phyloP scores from a whole-genome alignment of 1,139 yeast species.

The Taiozyma onychis region DNA sequence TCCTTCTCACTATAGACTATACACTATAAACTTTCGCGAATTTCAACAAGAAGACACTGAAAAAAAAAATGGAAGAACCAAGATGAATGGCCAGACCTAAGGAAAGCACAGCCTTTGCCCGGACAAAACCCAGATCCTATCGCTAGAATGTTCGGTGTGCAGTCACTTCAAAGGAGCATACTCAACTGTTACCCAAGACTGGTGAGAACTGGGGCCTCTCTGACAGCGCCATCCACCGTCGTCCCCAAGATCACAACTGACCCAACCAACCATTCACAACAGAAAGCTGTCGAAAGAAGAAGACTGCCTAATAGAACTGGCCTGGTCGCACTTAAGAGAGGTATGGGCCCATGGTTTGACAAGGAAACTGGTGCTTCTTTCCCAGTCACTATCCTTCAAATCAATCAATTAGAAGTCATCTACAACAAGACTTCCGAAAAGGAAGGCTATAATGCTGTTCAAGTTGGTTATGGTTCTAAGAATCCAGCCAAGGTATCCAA shows the following conservation, averaged over 20 bases:
- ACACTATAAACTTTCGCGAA: not conserved
- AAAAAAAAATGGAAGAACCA: not conserved
- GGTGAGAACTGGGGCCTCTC: slow-evolving; percentile 35
- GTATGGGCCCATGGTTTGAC: slow-evolving; percentile 84
- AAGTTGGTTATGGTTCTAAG: slow-evolving; percentile 80
- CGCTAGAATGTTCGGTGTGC: not conserved
- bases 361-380: slow-evolving; percentile 59
- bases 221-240: slow-evolving; percentile 38
- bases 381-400: slow-evolving; percentile 82
- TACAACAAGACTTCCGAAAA: slow-evolving; percentile 59
- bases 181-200: slow-evolving; percentile 12
- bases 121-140: not conserved
- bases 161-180: not conserved
- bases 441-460: slow-evolving; percentile 81
- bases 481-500: slow-evolving; percentile 56
- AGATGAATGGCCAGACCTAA: not conserved
- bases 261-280: slow-evolving; percentile 45
- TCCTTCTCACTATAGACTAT: too few relatives aligned
- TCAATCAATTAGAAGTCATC: slow-evolving; percentile 84
- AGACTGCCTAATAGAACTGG: slow-evolving; percentile 77
- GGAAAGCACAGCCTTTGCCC: not conserved
- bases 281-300: slow-evolving; percentile 55
- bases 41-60: not conserved
- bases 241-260: slow-evolving; percentile 13
- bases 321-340: slow-evolving; percentile 72